Percentiles rank a stretch among this genome's conserved stretches.
Conservation (phyloP, 441 rosid genomes). For the Syzygium syzygioides region DNA sequence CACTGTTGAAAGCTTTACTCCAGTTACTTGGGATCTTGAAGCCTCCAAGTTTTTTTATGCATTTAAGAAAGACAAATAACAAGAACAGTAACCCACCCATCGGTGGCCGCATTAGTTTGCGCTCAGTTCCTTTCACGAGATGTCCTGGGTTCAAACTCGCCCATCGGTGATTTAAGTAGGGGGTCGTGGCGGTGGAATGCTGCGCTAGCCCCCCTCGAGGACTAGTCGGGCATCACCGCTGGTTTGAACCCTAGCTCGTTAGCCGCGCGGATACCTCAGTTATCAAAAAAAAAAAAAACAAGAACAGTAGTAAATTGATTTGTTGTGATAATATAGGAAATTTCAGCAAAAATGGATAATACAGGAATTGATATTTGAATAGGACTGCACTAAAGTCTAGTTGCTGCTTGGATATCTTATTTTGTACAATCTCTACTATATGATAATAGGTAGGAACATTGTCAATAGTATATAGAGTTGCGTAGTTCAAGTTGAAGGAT, state of each 20-base stretch:
- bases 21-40: background rate
- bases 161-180: too few species aligned
- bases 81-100: too few species aligned
- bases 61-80: background rate
- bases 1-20: background rate
- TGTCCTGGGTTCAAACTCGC: too few species aligned
- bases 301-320: background rate
- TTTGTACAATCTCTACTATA: background rate
- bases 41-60: background rate
- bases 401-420: background rate
- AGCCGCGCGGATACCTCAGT: too few species aligned
- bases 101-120: too few species aligned
- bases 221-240: too few species aligned
- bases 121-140: too few species aligned
- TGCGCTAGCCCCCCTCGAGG: too few species aligned
- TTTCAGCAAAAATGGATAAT: background rate
- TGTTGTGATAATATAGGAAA: background rate
- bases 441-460: background rate
- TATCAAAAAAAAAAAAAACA: too few species aligned
- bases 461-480: background rate
- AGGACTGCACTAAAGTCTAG: background rate
- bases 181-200: too few species aligned
- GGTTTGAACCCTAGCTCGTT: too few species aligned
- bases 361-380: background rate
- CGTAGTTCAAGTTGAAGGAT: background rate